Conservation (phyloP, 495 filamentous ascomycete species). For the Penicillium fimorum region DNA sequence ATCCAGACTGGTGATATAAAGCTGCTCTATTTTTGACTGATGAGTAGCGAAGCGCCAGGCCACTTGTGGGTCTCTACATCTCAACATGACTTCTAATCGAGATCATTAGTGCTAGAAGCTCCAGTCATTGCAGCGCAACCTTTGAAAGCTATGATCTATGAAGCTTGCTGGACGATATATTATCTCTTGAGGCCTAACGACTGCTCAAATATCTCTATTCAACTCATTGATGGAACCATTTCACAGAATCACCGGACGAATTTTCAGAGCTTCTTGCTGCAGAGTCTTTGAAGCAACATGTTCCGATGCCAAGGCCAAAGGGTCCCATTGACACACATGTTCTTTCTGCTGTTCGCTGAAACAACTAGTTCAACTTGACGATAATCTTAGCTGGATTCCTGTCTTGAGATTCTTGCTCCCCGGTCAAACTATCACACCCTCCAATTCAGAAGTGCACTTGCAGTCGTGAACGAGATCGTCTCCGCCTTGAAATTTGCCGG, state of each 20-base stretch:
- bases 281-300: constrained; percentile 12
- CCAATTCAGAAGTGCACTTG: constrained; percentile 16
- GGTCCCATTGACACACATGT: constrained; percentile 20
- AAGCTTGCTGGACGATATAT: neutral
- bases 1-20: too few species aligned
- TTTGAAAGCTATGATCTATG: neutral
- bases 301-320: constrained; percentile 11
- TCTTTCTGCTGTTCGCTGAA: constrained; percentile 18
- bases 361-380: constrained; percentile 21
- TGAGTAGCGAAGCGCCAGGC: constrained; percentile 37
- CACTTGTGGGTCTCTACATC: too few species aligned
- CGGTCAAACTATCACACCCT: constrained; percentile 18
- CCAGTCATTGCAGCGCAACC: neutral
- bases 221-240: neutral
- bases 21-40: neutral
- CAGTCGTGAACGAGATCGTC: constrained; percentile 19
- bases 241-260: neutral
- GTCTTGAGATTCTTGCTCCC: constrained; percentile 6
- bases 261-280: neutral
- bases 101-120: neutral
- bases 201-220: neutral
- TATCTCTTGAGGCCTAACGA: neutral
- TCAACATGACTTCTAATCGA: too few species aligned
- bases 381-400: neutral
- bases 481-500: constrained; percentile 9